A percentile compares a stretch with the other conserved stretches of the same genome.
phyloP scores from a whole-genome alignment of 371 early-diverging fungal species.

The Mortierella sp. region DNA sequence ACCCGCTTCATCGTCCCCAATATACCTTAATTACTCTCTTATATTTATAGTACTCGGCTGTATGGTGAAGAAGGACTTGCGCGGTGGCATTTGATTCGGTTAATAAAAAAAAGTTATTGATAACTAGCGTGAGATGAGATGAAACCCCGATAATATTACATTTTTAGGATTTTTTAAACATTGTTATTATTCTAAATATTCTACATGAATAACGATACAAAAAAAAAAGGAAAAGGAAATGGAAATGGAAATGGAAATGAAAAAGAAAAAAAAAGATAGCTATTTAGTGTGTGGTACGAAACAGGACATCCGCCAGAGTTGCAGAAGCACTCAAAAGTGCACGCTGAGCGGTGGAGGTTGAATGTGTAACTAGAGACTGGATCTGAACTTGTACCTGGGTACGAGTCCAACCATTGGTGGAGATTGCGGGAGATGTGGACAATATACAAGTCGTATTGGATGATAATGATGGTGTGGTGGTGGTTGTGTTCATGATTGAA shows the following conservation, averaged over 20 bases:
- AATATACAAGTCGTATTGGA: conserved; percentile 7
- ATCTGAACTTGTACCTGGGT: conserved; percentile 46
- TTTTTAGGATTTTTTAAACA: too few species aligned
- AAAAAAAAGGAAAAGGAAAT: not conserved
- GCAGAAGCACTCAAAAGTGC: conserved; percentile 38
- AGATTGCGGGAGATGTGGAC: conserved; percentile 5
- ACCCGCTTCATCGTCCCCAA: too few species aligned
- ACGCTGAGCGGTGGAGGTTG: conserved; percentile 41
- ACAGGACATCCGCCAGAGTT: conserved; percentile 43
- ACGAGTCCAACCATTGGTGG: conserved; percentile 26
- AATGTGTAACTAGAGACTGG: conserved; percentile 39
- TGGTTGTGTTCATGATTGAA: not conserved
- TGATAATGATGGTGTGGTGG: conserved; percentile 1
- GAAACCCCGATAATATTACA: too few species aligned
- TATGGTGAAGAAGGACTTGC: too few species aligned
- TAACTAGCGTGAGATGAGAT: too few species aligned
- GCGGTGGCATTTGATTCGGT: too few species aligned
- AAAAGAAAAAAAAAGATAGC: not conserved
- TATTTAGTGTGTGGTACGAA: conserved; percentile 23
- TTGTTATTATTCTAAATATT: too few species aligned
- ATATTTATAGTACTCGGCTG: too few species aligned
- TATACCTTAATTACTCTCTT: too few species aligned
- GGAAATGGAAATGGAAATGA: not conserved
- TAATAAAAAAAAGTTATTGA: too few species aligned
- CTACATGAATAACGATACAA: too few species aligned